Base-by-base conservation (phyloP, 179 eudicot genomes). In the Camellia oleifera region DNA sequence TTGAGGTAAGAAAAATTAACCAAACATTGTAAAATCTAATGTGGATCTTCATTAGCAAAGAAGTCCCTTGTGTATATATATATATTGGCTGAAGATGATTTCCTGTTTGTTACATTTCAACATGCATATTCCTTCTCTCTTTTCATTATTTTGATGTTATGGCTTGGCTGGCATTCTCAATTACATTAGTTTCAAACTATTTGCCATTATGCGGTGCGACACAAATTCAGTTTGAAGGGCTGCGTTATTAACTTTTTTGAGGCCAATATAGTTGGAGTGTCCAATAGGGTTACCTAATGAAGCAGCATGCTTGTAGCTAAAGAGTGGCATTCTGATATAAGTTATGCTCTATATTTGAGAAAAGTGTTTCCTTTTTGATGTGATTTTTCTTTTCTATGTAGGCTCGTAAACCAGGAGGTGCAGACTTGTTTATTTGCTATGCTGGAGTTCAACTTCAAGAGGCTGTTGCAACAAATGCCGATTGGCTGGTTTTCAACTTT, bases 341-440 rank as follows among this genome's bases (percentile, higher is more conserved):
- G 42, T 26, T 75, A 14, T 75, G 23, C 56, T 60, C 11, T 60
- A 8, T 13, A 48, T 62, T 61, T 23, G 48, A 23, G 13, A 20
- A 13, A 46, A 26, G 26, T 50, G 32, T 65, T 44, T 69, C 8
- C 3, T 50, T 40, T 18, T 61, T 64, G 2, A 1, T 15, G 42
- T 65, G 77, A 72, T 78, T 58, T 65, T 65, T 4, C 72, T 80
- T 76, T 72, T 57, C 56, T 42, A 20, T 79, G 52, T 66, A 96
- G 99, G 96, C 98, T 82, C 92, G 99, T 67, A 87, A 91, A 85
- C 97, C 98, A 14, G 98, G 97, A 8, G 95, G 99, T 70, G 98
- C 99, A 4, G 97, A 94, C 87, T 84, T 92, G 80, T 95, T 91
- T 84, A 88, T 96, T 79, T 96, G 99, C 84, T 96, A 94, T 79